Base-by-base conservation (phyloP, 2,329 filamentous ascomycete species). In the Colletotrichum cereale region DNA sequence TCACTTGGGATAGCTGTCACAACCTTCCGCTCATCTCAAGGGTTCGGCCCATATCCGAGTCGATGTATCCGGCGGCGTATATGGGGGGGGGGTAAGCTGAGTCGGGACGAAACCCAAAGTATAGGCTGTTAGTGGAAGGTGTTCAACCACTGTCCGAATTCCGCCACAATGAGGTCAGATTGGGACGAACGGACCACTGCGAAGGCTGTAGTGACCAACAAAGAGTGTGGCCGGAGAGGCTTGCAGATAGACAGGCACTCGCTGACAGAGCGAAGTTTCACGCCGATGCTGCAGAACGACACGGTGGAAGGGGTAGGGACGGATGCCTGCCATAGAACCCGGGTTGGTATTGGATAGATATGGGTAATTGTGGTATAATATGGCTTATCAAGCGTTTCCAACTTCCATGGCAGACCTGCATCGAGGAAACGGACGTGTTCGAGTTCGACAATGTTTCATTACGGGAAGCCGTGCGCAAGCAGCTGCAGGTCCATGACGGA, bases 221-320 rank as follows among this genome's bases (percentile, higher is more conserved):
- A 34, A 52, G 66, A 68, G 57, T 60, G 66, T 57, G 52, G 6
- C 16, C 21, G 18, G 24, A 31, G n/a, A 42, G 50, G 60, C 42
- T 68, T 50, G 34, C 50, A 64, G n/a, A 42, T 31, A 57, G 31
- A 16, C n/a, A 63, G 16, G 14, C 26, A 24, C 34, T 24, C 38
- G 42, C 52, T 26, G 16, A 16, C 8, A n/a, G 34, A 42, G 21
- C 42, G n/a, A 16, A 44, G 40, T 47, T 16, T 40, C 47, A 57
- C 16, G 40, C 42, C 50, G 12, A 56, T 26, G 6, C 31, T 47
- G 34, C 18, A 24, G 24, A 26, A 34, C 29, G n/a, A 36, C 18
- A 61, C 60, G 31, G 52, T 16, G 21, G 29, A 34, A 29, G 12
- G 29, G 7, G 16, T 8, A 2, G 26, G 21, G 1, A 21, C 3